These are phyloP conservation scores for Suillus sp. DNA, from an alignment of 768 basidiomycete genomes.

Conservation along the genomic window DNA sequence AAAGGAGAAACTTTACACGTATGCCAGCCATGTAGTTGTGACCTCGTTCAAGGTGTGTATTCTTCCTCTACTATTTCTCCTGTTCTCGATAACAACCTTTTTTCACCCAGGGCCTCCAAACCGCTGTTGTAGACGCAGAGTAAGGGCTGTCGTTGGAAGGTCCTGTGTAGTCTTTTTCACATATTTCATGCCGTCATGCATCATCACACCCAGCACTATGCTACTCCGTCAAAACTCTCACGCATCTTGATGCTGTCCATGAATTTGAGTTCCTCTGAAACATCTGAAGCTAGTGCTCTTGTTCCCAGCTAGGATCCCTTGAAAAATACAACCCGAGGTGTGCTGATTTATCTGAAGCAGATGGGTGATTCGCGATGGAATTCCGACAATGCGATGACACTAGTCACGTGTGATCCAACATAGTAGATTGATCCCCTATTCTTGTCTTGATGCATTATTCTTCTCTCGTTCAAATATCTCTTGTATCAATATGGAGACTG, in stretches of 20 bases:
- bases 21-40: slow-evolving; percentile 81
- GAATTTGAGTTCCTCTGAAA: background rate
- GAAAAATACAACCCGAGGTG: background rate
- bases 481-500: background rate
- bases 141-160: slow-evolving; percentile 35
- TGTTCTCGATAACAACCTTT: slow-evolving; percentile 14
- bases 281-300: background rate
- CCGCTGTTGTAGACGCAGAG: slow-evolving; percentile 79
- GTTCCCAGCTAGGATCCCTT: background rate
- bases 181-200: slow-evolving; percentile 10
- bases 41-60: slow-evolving; percentile 77
- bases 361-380: background rate
- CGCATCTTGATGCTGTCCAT: slow-evolving; percentile 1
- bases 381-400: background rate
- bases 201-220: slow-evolving; percentile 7
- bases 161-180: slow-evolving; percentile 5
- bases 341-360: background rate
- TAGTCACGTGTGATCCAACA: background rate
- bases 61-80: background rate
- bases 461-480: background rate
- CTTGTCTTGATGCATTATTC: background rate
- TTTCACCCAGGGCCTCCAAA: slow-evolving; percentile 74
- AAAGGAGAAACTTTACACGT: slow-evolving; percentile 96
- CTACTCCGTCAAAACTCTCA: slow-evolving; percentile 4
- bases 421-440: background rate